phyloP scores from a whole-genome alignment of 129 eudicot genomes.

The Tanacetum coccineum region DNA sequence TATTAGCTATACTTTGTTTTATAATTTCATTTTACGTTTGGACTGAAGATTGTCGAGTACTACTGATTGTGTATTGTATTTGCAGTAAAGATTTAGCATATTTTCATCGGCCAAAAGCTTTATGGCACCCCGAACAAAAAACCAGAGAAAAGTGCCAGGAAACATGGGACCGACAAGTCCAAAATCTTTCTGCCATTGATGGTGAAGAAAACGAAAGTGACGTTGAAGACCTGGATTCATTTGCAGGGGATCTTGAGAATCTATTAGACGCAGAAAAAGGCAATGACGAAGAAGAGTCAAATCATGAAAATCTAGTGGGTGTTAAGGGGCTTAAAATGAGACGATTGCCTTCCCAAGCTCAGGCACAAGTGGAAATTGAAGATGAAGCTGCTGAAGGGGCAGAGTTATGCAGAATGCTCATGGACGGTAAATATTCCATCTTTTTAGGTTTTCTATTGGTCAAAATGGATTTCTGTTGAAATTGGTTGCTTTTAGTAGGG shows the following conservation, averaged over 20 bases:
- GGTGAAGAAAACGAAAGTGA: constrained; percentile 92
- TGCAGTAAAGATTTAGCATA: constrained; percentile 92
- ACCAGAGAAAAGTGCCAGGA: constrained; percentile 96
- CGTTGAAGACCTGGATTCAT: constrained; percentile 85
- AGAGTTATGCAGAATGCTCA: constrained; percentile 85
- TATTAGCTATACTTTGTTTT: not conserved
- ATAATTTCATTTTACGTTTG: not conserved
- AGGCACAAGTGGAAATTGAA: constrained; percentile 87
- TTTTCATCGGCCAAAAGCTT: constrained; percentile 93
- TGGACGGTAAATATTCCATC: constrained; percentile 66
- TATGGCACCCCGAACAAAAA: constrained; percentile 97
- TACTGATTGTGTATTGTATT: constrained; percentile 12
- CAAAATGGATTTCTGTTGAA: not conserved
- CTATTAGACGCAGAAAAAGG: constrained; percentile 89
- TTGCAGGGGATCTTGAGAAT: constrained; percentile 95
- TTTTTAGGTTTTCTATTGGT: constrained; percentile 3
- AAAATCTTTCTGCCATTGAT: constrained; percentile 70
- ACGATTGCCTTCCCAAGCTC: too few relatives aligned
- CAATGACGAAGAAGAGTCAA: too few relatives aligned
- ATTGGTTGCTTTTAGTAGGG: too few relatives aligned
- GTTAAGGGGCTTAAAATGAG: too few relatives aligned
- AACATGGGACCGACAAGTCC: constrained; percentile 91
- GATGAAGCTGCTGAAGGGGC: constrained; percentile 99
- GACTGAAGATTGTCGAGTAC: constrained; percentile 10
- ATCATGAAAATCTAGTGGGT: too few relatives aligned